Conservation (phyloP, 2,329 filamentous ascomycete genomes). For the Penicillium olsonii region DNA sequence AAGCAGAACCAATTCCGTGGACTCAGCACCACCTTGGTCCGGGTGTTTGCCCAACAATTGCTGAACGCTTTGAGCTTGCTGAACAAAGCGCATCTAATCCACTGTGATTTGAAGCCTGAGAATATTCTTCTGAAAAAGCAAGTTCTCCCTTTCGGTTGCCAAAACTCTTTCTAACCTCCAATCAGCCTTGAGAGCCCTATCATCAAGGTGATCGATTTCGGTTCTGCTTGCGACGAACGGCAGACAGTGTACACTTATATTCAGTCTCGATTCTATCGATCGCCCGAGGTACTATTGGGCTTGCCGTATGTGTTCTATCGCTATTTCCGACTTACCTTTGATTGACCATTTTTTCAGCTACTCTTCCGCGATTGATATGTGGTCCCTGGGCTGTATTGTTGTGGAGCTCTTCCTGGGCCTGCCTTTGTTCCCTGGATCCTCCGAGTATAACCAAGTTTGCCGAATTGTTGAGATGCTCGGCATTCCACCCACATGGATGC, state of each 20-base stretch:
- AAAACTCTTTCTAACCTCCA: background rate
- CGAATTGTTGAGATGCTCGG: slow-evolving; percentile 98
- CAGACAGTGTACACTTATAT: slow-evolving; percentile 99
- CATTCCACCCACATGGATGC: slow-evolving; percentile 96
- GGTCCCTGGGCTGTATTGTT: slow-evolving; percentile 97
- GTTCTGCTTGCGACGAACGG: slow-evolving; percentile 94
- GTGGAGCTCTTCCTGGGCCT: slow-evolving; percentile 95
- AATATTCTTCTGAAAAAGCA: slow-evolving; percentile 96
- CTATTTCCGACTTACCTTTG: slow-evolving; percentile 7
- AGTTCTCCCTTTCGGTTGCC: slow-evolving; percentile 18
- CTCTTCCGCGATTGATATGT: slow-evolving; percentile 99
- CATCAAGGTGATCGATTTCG: slow-evolving; percentile 99
- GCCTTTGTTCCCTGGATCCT: slow-evolving; percentile 92
- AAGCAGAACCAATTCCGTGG: slow-evolving; percentile 99
- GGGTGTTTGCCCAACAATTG: slow-evolving; percentile 95
- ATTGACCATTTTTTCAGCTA: slow-evolving; percentile 60
- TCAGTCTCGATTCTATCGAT: slow-evolving; percentile 96
- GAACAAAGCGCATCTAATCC: slow-evolving; percentile 95
- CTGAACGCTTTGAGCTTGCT: slow-evolving; percentile 88
- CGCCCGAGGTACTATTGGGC: slow-evolving; percentile 91
- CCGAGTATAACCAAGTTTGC: slow-evolving; percentile 97
- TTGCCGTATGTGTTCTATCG: slow-evolving; percentile 61
- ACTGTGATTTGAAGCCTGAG: slow-evolving; percentile 97
- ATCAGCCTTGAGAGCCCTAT: slow-evolving; percentile 87
- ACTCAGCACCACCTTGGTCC: slow-evolving; percentile 91